phyloP scores from a whole-genome alignment of 106 monocot species.

The Dactylorhiza incarnata region DNA sequence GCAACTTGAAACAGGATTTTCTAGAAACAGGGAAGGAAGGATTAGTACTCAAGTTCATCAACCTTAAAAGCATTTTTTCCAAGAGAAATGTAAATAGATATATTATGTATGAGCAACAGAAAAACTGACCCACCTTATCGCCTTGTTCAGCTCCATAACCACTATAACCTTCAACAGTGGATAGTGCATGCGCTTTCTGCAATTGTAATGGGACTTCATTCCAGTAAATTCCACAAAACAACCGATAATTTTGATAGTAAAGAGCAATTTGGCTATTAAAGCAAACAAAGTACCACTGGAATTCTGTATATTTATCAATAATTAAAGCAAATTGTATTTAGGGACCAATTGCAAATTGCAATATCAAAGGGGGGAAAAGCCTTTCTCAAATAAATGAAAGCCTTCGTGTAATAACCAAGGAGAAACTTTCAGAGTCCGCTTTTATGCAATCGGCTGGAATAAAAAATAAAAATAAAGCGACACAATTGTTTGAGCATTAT shows the following conservation, averaged over 20 bases:
- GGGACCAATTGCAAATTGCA: no score
- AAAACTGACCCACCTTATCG: constrained; percentile 48
- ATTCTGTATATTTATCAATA: background rate
- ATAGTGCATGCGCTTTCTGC: constrained; percentile 62
- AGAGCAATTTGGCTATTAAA: background rate
- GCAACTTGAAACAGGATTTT: background rate
- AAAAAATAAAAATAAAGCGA: background rate
- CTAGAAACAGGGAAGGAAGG: background rate
- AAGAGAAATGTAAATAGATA: background rate
- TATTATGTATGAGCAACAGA: background rate
- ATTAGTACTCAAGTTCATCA: background rate
- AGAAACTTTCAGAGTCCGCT: background rate
- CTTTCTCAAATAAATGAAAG: background rate
- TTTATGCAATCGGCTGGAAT: background rate
- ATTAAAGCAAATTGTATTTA: background rate
- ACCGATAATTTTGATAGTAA: background rate
- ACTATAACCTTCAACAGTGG: constrained; percentile 90
- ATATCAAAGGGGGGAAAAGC: background rate
- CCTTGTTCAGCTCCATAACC: constrained; percentile 98
- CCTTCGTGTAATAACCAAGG: background rate
- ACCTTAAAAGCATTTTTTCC: background rate
- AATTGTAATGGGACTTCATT: background rate
- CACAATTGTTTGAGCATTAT: background rate
- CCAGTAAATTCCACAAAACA: background rate
- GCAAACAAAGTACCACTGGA: background rate